Evolutionary conservation across 768 basidiomycete genomes (phyloP), one percentile per base, ranked within the genome.

Genomic region (Tremella yokohamensis): DNA sequence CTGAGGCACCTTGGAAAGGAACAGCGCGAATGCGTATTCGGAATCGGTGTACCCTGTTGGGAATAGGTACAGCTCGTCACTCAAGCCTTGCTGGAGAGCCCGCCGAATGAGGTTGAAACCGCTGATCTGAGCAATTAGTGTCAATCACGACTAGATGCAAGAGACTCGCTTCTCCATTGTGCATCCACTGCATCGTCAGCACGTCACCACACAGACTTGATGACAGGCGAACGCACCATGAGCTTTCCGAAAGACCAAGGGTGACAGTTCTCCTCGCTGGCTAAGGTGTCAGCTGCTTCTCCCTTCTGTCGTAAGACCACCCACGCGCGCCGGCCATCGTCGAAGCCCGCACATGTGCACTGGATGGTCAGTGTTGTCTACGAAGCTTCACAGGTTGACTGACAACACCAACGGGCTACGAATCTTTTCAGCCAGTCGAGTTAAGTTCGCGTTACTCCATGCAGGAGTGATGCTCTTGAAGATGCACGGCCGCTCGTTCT

Each of bases 21-120:
- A 88, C 51, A 94, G 78, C 8, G 89, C 92, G 73, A 98, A 99
- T 4, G 90, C 87, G 92, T 93, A 97, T 80, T 99, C 93, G 2
- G 90, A 93, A 77, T 99, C 90, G 24, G 96, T 98, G 70, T 97
- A 93, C 54, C 96, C 96, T 56, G 88, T 85, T 1, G 93, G 91
- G 66, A 84, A 82, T 53, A 89, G 81, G 78, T 90, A 99, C 38
- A 90, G 82, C 59, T 86, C 84, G 72, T 99, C 93, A 0, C 87
- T 81, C 13, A 99, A 77, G 24, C 81, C 81, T 34, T 80, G 80
- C 70, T 94, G 92, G 8, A 99, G 76, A 25, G 80, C 82, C 24
- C 96, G 83, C 78, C 93, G 97, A 65, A 98, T 83, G 57, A 80
- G 79, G 44, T 77, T 77, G 76, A 97, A 98, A 3, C 89, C 85